Evolutionary conservation across 129 eudicot species (phyloP).

Genomic region (Mikania micrantha): DNA sequence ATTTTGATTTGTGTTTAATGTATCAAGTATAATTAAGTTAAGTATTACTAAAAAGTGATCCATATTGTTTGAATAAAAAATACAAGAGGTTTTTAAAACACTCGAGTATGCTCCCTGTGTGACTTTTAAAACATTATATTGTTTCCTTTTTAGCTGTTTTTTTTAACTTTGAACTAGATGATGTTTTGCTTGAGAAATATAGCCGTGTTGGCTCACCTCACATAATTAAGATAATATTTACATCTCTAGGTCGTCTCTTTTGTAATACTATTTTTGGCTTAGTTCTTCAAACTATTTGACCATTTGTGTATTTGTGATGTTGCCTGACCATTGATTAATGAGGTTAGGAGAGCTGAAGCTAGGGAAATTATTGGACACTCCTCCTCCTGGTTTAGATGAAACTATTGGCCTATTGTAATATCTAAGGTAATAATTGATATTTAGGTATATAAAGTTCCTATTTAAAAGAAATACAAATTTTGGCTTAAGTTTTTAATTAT

Average conservation of each 20-base stretch:
- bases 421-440: conserved; percentile 51
- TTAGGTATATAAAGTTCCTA: not conserved
- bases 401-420: conserved; percentile 91
- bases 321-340: not conserved
- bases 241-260: not conserved
- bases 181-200: not conserved
- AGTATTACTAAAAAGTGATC: not conserved
- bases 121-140: not conserved
- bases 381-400: conserved; percentile 98
- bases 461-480: not conserved
- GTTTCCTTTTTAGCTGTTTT: not conserved
- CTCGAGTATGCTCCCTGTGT: not conserved
- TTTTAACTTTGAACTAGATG: not conserved
- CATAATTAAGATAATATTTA: not conserved
- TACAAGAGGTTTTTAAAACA: not conserved
- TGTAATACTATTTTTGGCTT: not conserved
- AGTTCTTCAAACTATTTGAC: not conserved
- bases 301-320: not conserved
- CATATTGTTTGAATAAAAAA: not conserved
- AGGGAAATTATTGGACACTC: conserved; percentile 93
- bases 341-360: conserved; percentile 89
- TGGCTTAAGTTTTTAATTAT: not conserved
- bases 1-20: not conserved
- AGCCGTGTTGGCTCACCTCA: not conserved
- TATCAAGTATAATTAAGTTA: not conserved